A percentile compares a stretch with the other conserved stretches of the same genome.
phyloP scores from a whole-genome alignment of 2,329 filamentous ascomycete species.

The Meredithiella fracta region DNA sequence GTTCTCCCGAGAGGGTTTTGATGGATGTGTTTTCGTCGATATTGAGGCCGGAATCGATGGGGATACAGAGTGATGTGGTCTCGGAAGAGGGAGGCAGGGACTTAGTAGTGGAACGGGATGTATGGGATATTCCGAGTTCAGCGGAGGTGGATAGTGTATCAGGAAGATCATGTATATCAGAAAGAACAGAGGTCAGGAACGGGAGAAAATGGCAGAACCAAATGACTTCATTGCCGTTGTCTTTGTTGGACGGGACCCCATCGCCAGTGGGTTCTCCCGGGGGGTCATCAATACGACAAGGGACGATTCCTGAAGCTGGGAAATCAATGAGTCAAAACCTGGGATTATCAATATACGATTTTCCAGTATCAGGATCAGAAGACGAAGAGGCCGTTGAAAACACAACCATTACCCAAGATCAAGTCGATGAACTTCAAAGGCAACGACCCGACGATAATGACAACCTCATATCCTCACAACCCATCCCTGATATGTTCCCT shows the following conservation, averaged over 20 bases:
- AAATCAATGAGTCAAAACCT: neutral
- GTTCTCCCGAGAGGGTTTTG: neutral
- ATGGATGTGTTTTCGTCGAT: neutral
- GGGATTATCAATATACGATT: constrained; percentile 5
- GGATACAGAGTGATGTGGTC: too few relatives aligned
- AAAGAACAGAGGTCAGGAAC: neutral
- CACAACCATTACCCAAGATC: neutral
- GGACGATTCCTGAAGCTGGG: neutral
- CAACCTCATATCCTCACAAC: neutral
- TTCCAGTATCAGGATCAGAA: neutral
- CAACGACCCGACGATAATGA: neutral
- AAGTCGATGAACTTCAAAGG: neutral
- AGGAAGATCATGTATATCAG: neutral
- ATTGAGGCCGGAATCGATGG: too few relatives aligned
- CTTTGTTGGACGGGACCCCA: constrained; percentile 4
- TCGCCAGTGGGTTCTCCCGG: constrained; percentile 1
- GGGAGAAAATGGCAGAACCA: neutral
- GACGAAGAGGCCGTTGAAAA: neutral
- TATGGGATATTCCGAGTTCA: constrained; percentile 13
- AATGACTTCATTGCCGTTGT: constrained; percentile 8
- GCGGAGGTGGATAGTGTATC: neutral
- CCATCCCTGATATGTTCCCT: neutral
- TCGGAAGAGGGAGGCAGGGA: too few relatives aligned
- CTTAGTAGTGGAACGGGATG: neutral
- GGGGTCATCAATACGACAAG: neutral